Evolutionary conservation across 2,329 filamentous ascomycete species (phyloP).

Genomic region (Paracoccidioides lutzii): DNA sequence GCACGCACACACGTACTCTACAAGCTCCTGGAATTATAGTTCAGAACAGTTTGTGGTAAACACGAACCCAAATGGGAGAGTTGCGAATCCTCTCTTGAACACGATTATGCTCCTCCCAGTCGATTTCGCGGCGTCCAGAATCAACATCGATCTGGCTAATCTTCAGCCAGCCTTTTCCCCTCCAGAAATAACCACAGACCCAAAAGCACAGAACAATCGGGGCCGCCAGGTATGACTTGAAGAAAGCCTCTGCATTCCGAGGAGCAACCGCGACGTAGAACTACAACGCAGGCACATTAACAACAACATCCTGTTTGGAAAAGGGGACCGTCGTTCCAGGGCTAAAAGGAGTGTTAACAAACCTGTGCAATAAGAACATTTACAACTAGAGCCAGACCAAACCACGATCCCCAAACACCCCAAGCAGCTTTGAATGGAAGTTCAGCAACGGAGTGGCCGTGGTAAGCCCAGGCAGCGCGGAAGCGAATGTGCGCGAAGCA

Average conservation of each 20-base stretch:
- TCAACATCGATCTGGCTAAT: constrained; percentile 54
- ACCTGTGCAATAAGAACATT: constrained; percentile 40
- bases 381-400: constrained; percentile 45
- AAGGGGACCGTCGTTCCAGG: background rate
- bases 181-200: constrained; percentile 49
- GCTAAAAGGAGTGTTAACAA: constrained; percentile 1
- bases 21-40: background rate
- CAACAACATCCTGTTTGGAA: background rate
- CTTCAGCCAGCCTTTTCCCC: constrained; percentile 47
- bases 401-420: constrained; percentile 48
- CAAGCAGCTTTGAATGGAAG: constrained; percentile 48
- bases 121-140: constrained; percentile 49
- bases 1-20: background rate
- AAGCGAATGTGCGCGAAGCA: constrained; percentile 57
- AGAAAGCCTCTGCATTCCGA: constrained; percentile 17
- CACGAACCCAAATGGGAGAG: constrained; percentile 5
- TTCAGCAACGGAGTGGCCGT: constrained; percentile 48
- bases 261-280: constrained; percentile 20
- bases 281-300: background rate
- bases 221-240: constrained; percentile 20
- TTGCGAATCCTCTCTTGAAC: constrained; percentile 9
- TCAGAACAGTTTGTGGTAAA: constrained; percentile 11
- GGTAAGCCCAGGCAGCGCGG: constrained; percentile 45
- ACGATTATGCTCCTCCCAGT: constrained; percentile 52
- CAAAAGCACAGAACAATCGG: constrained; percentile 35